These are phyloP conservation scores for Silene uniflora DNA, from an alignment of 148 eudicot genomes.

Conservation along the genomic window DNA sequence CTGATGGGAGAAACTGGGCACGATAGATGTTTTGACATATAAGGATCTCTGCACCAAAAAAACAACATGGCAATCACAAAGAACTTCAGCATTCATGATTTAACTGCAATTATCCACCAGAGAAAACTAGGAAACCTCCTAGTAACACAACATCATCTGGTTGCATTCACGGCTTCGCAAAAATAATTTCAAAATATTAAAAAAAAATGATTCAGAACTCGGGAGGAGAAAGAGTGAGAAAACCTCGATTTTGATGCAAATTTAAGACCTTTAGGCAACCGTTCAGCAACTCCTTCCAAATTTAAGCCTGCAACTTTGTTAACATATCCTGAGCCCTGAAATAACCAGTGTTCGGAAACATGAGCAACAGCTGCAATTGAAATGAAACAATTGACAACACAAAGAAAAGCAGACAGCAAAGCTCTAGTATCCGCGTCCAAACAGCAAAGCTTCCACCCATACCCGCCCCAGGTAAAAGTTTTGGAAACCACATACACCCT, in stretches of 20 bases:
- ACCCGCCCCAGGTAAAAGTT: no score
- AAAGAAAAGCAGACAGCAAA: not conserved
- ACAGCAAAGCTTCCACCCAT: no score
- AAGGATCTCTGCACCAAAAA: constrained; percentile 38
- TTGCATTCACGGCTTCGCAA: no score
- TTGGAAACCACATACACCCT: no score
- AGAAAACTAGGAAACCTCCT: no score
- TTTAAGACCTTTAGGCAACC: constrained; percentile 13
- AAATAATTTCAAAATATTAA: not conserved
- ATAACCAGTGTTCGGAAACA: constrained; percentile 5
- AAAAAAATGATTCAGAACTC: not conserved
- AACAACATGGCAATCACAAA: constrained; percentile 11
- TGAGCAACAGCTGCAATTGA: not conserved
- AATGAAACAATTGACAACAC: not conserved
- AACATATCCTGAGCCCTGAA: constrained; percentile 34
- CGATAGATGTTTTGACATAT: constrained; percentile 39
- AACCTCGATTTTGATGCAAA: constrained; percentile 24
- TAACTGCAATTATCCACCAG: no score
- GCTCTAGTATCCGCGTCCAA: not conserved
- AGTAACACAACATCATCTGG: no score
- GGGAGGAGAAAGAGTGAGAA: not conserved
- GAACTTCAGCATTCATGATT: constrained; percentile 1
- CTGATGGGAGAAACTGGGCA: constrained; percentile 60
- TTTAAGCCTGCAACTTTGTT: constrained; percentile 25
- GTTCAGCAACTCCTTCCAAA: constrained; percentile 18